Evolutionary conservation across 495 filamentous ascomycete genomes (phyloP).

Genomic region (Annulohypoxylon bovei): DNA sequence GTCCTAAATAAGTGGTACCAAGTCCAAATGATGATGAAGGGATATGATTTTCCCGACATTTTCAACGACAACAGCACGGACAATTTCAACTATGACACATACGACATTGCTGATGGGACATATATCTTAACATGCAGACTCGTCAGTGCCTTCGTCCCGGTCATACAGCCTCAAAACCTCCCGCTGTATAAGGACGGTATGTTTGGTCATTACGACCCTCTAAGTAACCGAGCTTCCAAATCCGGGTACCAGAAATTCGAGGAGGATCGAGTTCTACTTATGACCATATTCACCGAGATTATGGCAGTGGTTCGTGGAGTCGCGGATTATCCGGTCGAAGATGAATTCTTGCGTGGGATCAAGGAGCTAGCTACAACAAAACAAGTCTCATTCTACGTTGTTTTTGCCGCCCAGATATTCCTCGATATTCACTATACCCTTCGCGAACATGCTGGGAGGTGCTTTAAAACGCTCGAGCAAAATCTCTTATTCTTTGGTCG

Average conservation of each 20-base stretch:
- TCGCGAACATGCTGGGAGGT: slow-evolving; percentile 12
- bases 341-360: slow-evolving; percentile 53
- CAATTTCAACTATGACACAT: slow-evolving; percentile 45
- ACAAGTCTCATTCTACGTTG: slow-evolving; percentile 43
- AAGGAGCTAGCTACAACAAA: slow-evolving; percentile 35
- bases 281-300: slow-evolving; percentile 47
- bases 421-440: slow-evolving; percentile 53
- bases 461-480: slow-evolving; percentile 29
- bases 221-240: slow-evolving; percentile 42
- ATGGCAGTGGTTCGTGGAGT: slow-evolving; percentile 28
- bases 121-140: slow-evolving; percentile 37
- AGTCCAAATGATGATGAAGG: slow-evolving; percentile 2
- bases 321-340: slow-evolving; percentile 40
- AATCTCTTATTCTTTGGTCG: slow-evolving; percentile 33
- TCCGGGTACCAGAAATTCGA: slow-evolving; percentile 42
- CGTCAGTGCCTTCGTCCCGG: slow-evolving; percentile 33
- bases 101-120: slow-evolving; percentile 44
- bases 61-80: slow-evolving; percentile 10
- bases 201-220: slow-evolving; percentile 47
- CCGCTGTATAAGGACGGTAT: slow-evolving; percentile 47
- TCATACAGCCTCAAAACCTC: slow-evolving; percentile 26
- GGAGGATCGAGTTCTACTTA: slow-evolving; percentile 47
- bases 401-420: slow-evolving; percentile 55
- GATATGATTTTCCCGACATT: neutral
- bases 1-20: slow-evolving; percentile 42